These are phyloP conservation scores for Coniochaeta prunicola DNA, from an alignment of 2,329 filamentous ascomycete genomes.

Conservation along the genomic window DNA sequence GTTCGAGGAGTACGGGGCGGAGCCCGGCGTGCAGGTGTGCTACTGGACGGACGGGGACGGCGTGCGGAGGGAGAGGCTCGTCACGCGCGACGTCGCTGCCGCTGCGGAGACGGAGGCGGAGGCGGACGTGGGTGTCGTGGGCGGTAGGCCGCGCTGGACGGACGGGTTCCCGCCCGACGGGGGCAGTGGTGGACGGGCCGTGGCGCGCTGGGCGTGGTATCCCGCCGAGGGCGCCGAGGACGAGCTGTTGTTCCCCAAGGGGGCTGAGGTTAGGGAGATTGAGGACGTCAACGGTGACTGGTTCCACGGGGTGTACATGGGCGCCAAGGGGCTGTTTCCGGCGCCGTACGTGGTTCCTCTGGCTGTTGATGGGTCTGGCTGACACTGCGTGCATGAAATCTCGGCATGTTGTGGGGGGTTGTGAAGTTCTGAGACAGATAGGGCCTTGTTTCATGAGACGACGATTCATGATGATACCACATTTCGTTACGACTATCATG, in stretches of 20 bases:
- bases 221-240: constrained; percentile 58
- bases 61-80: constrained; percentile 36
- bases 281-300: constrained; percentile 88
- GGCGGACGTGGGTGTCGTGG: not conserved
- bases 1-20: constrained; percentile 47
- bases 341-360: constrained; percentile 55
- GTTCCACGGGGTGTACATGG: constrained; percentile 83
- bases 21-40: constrained; percentile 38
- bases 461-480: not conserved
- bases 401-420: not conserved
- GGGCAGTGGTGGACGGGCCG: constrained; percentile 56
- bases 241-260: constrained; percentile 77
- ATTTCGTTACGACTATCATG: no score
- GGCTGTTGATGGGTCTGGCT: not conserved
- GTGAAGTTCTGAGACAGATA: not conserved
- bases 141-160: constrained; percentile 4
- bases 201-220: constrained; percentile 73
- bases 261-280: constrained; percentile 75
- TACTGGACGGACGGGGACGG: constrained; percentile 36
- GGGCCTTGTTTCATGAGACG: not conserved
- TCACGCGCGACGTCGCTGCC: constrained; percentile 42
- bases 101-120: constrained; percentile 19
- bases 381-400: not conserved
- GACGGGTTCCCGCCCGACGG: constrained; percentile 65
- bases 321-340: constrained; percentile 71